Evolutionary conservation across 768 basidiomycete genomes (phyloP), one percentile per base, ranked within the genome.

Genomic region (Artomyces pyxidatus): DNA sequence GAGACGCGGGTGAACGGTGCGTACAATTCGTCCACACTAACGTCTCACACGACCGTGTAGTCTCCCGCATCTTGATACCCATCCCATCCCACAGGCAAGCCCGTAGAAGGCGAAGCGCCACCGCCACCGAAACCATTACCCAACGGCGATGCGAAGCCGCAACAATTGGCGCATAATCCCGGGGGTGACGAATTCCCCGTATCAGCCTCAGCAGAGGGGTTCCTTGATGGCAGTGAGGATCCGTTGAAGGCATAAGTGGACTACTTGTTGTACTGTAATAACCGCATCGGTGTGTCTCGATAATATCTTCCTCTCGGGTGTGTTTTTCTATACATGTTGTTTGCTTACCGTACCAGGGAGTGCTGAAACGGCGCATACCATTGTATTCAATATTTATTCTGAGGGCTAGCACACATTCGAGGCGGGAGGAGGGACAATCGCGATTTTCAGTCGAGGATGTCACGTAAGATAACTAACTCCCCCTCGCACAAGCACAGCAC

Each of bases 401-500:
- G 32, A 14, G 12, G 32, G 14, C 32, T n/a, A n/a, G n/a, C n/a
- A n/a, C n/a, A n/a, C n/a, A n/a, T n/a, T n/a, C n/a, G n/a, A n/a
- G n/a, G n/a, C n/a, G n/a, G n/a, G n/a, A n/a, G n/a, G n/a, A n/a
- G n/a, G n/a, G n/a, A n/a, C n/a, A n/a, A n/a, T n/a, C n/a, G n/a
- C n/a, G n/a, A n/a, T n/a, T n/a, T 58, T 55, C 21, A 53, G 12
- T 25, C 12, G 6, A 57, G 28, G 17, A 72, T 57, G 45, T 63
- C 62, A 41, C 57, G 73, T 55, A 89, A 66, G 53, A 91, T 59
- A 10, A 91, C 73, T 37, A 95, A 59, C 59, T 85, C 77, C 21
- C 73, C 78, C 62, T 96, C 92, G 49, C 85, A 87, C 42, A 96
- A 67, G 56, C 86, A 88, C 6, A 83, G 63, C 1, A 94, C 63